Percentiles rank a stretch among this genome's conserved stretches.
These are phyloP conservation scores for Phoma sp. DNA, from an alignment of 2,329 filamentous ascomycete genomes.

Conservation along the genomic window DNA sequence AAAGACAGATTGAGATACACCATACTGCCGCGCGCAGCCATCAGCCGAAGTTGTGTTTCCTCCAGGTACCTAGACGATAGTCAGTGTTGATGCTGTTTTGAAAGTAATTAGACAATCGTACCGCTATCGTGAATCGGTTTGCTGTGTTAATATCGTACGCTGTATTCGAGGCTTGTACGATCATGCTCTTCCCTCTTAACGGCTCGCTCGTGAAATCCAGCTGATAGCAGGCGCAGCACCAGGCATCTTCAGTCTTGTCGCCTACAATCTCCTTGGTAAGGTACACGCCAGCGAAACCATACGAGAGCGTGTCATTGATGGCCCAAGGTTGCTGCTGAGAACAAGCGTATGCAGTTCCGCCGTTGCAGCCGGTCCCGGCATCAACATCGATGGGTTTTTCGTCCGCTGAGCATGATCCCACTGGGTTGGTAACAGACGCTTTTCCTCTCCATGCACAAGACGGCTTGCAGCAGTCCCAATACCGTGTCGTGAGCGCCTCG, in stretches of 20 bases:
- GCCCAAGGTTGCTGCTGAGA: conserved; percentile 68
- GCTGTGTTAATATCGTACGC: conserved; percentile 48
- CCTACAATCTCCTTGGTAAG: conserved; percentile 47
- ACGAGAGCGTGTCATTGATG: conserved; percentile 63
- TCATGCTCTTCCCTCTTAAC: conserved; percentile 65
- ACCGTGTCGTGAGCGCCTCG: conserved; percentile 44
- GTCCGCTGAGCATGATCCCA: conserved; percentile 61
- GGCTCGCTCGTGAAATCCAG: conserved; percentile 64
- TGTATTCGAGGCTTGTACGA: conserved; percentile 69
- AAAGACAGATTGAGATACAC: conserved; percentile 42
- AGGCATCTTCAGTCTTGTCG: conserved; percentile 61
- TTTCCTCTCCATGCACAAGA: conserved; percentile 68
- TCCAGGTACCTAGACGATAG: conserved; percentile 35
- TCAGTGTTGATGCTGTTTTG: neutral
- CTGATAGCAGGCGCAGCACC: conserved; percentile 72
- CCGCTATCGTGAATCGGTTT: conserved; percentile 46
- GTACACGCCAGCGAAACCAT: conserved; percentile 68
- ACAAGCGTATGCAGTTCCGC: conserved; percentile 64
- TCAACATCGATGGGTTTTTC: conserved; percentile 60
- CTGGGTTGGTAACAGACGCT: conserved; percentile 58
- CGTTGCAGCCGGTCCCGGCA: conserved; percentile 59
- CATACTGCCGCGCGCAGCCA: conserved; percentile 42
- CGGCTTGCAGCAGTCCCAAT: conserved; percentile 72
- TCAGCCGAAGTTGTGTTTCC: conserved; percentile 45
- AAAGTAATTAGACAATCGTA: conserved; percentile 19